Base-by-base conservation (phyloP, 176 grass and related monocot species). In the Musa troglodytarum region DNA sequence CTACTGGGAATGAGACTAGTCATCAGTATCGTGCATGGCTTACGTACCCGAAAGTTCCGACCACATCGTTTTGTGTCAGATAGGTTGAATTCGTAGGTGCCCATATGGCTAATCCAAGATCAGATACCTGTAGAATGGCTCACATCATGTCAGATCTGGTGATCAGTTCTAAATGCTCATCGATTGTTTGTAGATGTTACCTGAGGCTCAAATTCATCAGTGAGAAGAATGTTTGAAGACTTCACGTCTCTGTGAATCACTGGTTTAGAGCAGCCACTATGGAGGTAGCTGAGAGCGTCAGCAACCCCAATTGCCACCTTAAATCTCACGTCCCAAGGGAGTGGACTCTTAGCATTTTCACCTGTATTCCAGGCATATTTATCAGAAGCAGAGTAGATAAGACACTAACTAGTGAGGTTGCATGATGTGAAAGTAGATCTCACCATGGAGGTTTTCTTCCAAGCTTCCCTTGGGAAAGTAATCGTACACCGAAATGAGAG, bases 211-310 rank as follows among this genome's bases (percentile, higher is more conserved):
- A 86, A 83, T 7, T 89, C 85, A n/a, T 95, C 83, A 0, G 84
- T 77, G 80, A 99, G 88, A 54, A 99, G 96, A 76, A 99, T 92
- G 82, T 99, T 99, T 21, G 96, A 94, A 67, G 96, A 99, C 75
- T 99, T 99, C 82, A 99, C 83, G 74, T 99, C 96, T 75, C 96
- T 63, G 84, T 99, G 96, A 68, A 99, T 89, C 71, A 99, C 90
- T 29, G 96, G 91, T 67, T 79, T 83, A 57, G 91, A 69, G 59
- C 61, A 68, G 81, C 70, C 91, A 52, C 50, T 74, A 74, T 99
- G 88, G 15, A 99, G 86, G 87, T 95, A 99, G 76, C 69, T 79
- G 24, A 99, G 82, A 26, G 86, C 84, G 52, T 92, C 88, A 4
- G 96, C 88, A 81, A 99, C 71, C 25, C 89, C 91, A 11, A 82